A percentile compares a stretch with the other conserved stretches of the same genome.
These are phyloP conservation scores for Sphagnum fallax DNA, from an alignment of 228 moss, liverwort and hornwort genomes.

Conservation along the genomic window DNA sequence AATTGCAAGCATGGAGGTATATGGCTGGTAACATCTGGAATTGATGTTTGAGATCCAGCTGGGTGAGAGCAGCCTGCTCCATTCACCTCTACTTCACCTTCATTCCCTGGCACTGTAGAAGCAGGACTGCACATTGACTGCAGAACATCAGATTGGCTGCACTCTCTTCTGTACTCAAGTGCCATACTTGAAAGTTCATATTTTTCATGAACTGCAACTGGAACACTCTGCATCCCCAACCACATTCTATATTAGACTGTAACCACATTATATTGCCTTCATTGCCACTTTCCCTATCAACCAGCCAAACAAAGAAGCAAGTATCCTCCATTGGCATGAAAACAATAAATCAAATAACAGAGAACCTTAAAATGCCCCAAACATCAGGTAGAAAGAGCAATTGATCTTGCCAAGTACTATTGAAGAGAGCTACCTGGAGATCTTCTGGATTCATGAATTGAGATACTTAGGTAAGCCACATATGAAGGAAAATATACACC, in stretches of 20 bases:
- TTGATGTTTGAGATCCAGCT: slow-evolving; percentile 11
- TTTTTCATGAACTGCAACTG: slow-evolving; percentile 24
- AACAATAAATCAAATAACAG: too few species aligned
- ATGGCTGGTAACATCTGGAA: slow-evolving; percentile 15
- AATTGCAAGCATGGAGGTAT: slow-evolving; percentile 31
- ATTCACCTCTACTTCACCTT: slow-evolving; percentile 6
- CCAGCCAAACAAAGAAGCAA: background rate
- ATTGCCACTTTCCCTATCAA: background rate
- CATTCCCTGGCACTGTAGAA: slow-evolving; percentile 1
- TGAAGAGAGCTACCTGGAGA: too few species aligned
- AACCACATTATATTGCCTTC: background rate
- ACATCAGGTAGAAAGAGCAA: too few species aligned
- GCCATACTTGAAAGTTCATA: slow-evolving; percentile 45
- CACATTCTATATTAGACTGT: background rate
- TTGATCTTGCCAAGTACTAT: too few species aligned
- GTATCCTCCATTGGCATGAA: too few species aligned
- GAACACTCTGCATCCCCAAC: slow-evolving; percentile 42
- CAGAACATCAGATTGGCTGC: slow-evolving; percentile 51
- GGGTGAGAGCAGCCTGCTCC: slow-evolving; percentile 14
- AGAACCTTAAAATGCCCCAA: too few species aligned
- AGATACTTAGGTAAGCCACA: too few species aligned
- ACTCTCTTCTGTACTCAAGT: slow-evolving; percentile 63
- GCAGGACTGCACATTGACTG: slow-evolving; percentile 50
- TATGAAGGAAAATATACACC: too few species aligned
- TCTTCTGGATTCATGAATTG: too few species aligned